These are phyloP conservation scores for Daldinia sp. DNA, from an alignment of 2,329 filamentous ascomycete genomes.

Conservation along the genomic window DNA sequence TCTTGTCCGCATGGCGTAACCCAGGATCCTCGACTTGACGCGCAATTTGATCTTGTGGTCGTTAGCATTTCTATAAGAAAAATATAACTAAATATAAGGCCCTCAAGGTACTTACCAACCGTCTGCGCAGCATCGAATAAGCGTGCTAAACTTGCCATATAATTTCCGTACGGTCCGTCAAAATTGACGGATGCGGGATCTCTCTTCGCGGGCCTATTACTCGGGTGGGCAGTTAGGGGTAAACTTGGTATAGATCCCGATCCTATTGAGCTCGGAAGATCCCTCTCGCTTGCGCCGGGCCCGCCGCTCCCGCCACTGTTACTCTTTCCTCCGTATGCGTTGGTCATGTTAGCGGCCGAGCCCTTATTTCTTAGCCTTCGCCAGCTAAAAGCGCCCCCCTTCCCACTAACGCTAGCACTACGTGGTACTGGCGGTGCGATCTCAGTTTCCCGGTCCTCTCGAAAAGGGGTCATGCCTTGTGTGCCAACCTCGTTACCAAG, in stretches of 20 bases:
- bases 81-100: not conserved
- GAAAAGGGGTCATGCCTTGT: conserved; percentile 61
- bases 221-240: conserved; percentile 75
- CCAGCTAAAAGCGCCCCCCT: conserved; percentile 86
- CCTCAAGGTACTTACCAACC: conserved; percentile 71
- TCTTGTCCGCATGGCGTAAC: conserved; percentile 88
- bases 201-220: conserved; percentile 73
- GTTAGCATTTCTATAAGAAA: conserved; percentile 44
- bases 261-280: conserved; percentile 65
- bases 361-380: conserved; percentile 89
- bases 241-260: conserved; percentile 75
- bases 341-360: conserved; percentile 69
- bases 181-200: conserved; percentile 75
- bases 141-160: conserved; percentile 89
- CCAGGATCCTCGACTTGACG: conserved; percentile 96
- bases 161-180: conserved; percentile 83
- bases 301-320: conserved; percentile 47
- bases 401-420: conserved; percentile 71
- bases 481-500: conserved; percentile 93
- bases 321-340: conserved; percentile 59
- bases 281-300: conserved; percentile 49
- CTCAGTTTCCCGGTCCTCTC: conserved; percentile 54
- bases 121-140: conserved; percentile 94
- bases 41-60: conserved; percentile 81
- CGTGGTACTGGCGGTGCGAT: conserved; percentile 55